Evolutionary conservation across 2,329 filamentous ascomycete species (phyloP).

Genomic region (Arthrobotrys megalospora): DNA sequence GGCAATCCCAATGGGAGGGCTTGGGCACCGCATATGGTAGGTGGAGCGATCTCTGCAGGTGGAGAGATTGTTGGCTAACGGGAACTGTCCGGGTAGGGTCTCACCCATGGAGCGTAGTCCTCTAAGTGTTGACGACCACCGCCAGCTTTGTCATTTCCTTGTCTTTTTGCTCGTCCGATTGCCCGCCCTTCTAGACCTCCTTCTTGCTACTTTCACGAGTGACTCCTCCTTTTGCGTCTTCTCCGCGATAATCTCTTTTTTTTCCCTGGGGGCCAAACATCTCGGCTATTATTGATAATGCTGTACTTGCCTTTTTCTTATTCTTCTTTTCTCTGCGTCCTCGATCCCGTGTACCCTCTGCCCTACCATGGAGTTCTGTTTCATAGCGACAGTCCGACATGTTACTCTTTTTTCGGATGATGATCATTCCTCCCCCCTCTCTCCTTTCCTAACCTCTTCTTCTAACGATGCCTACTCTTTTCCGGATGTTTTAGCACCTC

Average conservation of each 20-base stretch:
- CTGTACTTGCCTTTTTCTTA: slow-evolving; percentile 33
- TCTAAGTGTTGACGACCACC: slow-evolving; percentile 23
- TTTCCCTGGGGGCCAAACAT: slow-evolving; percentile 45
- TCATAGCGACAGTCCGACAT: slow-evolving; percentile 58
- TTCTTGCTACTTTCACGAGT: slow-evolving; percentile 51
- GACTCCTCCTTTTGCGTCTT: slow-evolving; percentile 38
- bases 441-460: neutral
- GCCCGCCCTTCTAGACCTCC: slow-evolving; percentile 22
- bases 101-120: slow-evolving; percentile 41
- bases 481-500: slow-evolving; percentile 41
- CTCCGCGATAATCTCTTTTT: slow-evolving; percentile 35
- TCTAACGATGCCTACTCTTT: slow-evolving; percentile 12
- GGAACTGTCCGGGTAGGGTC: slow-evolving; percentile 47
- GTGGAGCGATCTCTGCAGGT: slow-evolving; percentile 46
- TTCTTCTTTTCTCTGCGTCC: slow-evolving; percentile 26
- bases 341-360: slow-evolving; percentile 21
- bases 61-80: slow-evolving; percentile 52
- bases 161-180: slow-evolving; percentile 21
- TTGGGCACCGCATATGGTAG: slow-evolving; percentile 60
- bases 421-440: slow-evolving; percentile 4
- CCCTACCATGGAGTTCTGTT: slow-evolving; percentile 57
- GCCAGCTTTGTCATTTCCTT: slow-evolving; percentile 23
- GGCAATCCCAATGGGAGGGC: slow-evolving; percentile 57
- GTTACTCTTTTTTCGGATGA: slow-evolving; percentile 42
- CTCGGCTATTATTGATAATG: slow-evolving; percentile 61